Conservation (phyloP, 2,329 filamentous ascomycete genomes). For the Penicillium sp. region DNA sequence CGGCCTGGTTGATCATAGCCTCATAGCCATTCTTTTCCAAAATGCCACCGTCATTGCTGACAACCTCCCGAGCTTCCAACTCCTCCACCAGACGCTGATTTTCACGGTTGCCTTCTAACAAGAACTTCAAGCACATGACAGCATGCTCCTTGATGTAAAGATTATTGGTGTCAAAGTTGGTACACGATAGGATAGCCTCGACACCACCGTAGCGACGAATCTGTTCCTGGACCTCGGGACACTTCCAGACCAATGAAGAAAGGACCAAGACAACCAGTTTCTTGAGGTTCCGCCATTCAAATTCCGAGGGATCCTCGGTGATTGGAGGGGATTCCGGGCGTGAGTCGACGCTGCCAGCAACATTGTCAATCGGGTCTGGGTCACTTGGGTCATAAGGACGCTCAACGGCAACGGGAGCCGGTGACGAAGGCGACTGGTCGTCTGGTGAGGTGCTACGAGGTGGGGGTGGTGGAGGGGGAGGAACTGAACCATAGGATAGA, state of each 20-base stretch:
- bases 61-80: conserved; percentile 47
- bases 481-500: conserved; percentile 29
- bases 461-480: conserved; percentile 22
- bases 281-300: conserved; percentile 81
- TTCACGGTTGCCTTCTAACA: conserved; percentile 53
- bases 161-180: conserved; percentile 87
- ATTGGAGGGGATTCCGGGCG: conserved; percentile 50
- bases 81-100: conserved; percentile 56
- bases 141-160: conserved; percentile 91
- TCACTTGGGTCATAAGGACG: conserved; percentile 61
- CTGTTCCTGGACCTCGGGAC: conserved; percentile 80
- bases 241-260: conserved; percentile 85
- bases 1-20: conserved; percentile 44
- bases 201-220: conserved; percentile 83
- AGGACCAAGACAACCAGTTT: conserved; percentile 89
- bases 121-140: conserved; percentile 80
- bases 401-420: conserved; percentile 57
- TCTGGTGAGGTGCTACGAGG: conserved; percentile 30
- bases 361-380: conserved; percentile 42
- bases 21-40: conserved; percentile 45
- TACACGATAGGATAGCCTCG: conserved; percentile 84
- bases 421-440: conserved; percentile 30
- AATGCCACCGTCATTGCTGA: conserved; percentile 41
- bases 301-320: conserved; percentile 64
- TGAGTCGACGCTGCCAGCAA: conserved; percentile 40